Evolutionary conservation across 1,284 basidiomycete genomes (phyloP), one percentile per base, ranked within the genome.

Genomic region (Somion occarium): DNA sequence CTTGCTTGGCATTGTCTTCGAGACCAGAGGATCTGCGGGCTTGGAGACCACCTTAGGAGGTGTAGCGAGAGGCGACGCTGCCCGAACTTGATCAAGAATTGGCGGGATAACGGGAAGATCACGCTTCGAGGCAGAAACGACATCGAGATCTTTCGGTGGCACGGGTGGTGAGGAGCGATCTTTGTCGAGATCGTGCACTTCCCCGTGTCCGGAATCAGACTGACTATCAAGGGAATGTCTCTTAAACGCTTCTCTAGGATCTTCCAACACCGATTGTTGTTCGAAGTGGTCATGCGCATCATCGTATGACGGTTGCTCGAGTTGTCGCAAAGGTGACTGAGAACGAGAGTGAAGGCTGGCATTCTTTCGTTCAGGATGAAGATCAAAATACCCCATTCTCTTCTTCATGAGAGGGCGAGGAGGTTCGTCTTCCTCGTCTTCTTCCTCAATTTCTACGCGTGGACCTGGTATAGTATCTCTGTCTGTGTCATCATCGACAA

Each of bases 371-470:
- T 79, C 76, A 3, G 78, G 77, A 60, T 89, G 85, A 13, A 87
- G 59, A 61, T 88, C 86, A 63, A 88, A 88, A 64, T 88, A 89
- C 0, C 83, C 82, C 37, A 80, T 45, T 15, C 82, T 72, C 38
- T 53, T 63, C 58, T 51, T 60, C 13, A 50, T 49, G 4, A 55
- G 45, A 18, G 54, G 19, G 9, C 38, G 41, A 5, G 45, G 11
- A 4, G 43, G 59, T 55, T 59, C 54, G 56, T 67, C 61, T 9
- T 69, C 68, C n/a, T 65, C 67, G n/a, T 71, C 70, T 20, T 67
- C 60, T 22, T 66, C 63, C 15, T 57, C 58, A 3, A 58, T 37
- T 13, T 20, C 46, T 43, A 46, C 52, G 3, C 19, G n/a, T 15
- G 39, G 43, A 13, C 44, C 49, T 9, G 41, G 39, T 13, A 44